phyloP scores from a whole-genome alignment of 768 basidiomycete genomes.

The Leccinum barrowsii region DNA sequence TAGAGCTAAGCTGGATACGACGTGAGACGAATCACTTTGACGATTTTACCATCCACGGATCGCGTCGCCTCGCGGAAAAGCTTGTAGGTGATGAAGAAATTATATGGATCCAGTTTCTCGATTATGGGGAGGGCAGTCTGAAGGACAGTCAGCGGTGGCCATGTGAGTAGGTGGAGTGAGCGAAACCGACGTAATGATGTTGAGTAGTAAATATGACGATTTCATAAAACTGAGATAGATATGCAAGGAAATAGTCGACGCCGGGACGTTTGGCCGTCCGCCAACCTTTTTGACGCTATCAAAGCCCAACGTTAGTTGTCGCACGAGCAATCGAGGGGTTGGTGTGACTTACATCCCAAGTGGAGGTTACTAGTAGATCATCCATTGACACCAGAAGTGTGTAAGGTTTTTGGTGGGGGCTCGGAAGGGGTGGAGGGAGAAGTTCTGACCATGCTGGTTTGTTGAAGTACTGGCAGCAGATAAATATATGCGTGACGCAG shows the following conservation, averaged over 20 bases:
- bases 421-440: conserved; percentile 80
- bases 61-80: conserved; percentile 94
- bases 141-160: not conserved
- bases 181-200: conserved; percentile 73
- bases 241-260: conserved; percentile 96
- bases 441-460: conserved; percentile 93
- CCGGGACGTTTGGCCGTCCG: conserved; percentile 96
- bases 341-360: conserved; percentile 82
- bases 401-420: conserved; percentile 84
- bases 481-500: not conserved
- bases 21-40: conserved; percentile 57
- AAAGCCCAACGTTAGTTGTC: not conserved
- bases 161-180: not conserved
- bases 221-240: conserved; percentile 97
- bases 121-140: conserved; percentile 86
- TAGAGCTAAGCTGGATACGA: not conserved
- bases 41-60: conserved; percentile 73
- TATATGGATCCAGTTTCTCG: conserved; percentile 93
- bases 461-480: conserved; percentile 62
- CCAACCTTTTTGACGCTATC: conserved; percentile 90
- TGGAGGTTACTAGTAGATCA: conserved; percentile 85
- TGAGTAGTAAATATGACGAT: conserved; percentile 94
- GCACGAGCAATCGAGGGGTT: not conserved
- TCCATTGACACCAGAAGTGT: conserved; percentile 90
- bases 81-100: conserved; percentile 82